These are phyloP conservation scores for Plasmodium reichenowi DNA, from an alignment of 169 alveolate genomes.

Conservation along the genomic window DNA sequence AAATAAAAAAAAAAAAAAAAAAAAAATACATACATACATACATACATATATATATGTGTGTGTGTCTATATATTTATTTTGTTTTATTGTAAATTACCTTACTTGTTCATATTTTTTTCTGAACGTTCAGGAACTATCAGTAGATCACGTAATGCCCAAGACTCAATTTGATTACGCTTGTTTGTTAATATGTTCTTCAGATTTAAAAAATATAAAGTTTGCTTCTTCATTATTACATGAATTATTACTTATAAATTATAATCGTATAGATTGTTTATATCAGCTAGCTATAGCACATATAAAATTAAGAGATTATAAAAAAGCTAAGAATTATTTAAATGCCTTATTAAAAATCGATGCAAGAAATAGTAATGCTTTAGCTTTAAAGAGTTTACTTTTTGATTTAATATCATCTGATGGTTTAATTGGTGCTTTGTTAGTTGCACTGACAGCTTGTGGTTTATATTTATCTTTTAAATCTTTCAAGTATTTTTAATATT, in stretches of 20 bases:
- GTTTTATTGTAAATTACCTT: neutral
- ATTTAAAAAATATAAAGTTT: slow-evolving; percentile 45
- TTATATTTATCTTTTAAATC: slow-evolving; percentile 72
- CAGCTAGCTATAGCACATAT: slow-evolving; percentile 86
- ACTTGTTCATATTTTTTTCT: neutral
- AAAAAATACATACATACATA: neutral
- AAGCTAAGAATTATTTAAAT: slow-evolving; percentile 83
- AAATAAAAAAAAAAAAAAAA: neutral
- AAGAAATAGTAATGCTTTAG: slow-evolving; percentile 45
- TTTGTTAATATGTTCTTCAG: slow-evolving; percentile 67
- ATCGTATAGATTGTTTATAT: slow-evolving; percentile 79
- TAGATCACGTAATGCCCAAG: slow-evolving; percentile 72
- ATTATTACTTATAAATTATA: slow-evolving; percentile 56
- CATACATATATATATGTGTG: neutral
- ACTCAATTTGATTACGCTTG: slow-evolving; percentile 71
- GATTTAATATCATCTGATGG: slow-evolving; percentile 64
- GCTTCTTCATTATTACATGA: slow-evolving; percentile 64
- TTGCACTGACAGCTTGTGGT: slow-evolving; percentile 48
- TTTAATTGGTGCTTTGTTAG: slow-evolving; percentile 26
- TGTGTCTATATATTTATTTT: neutral
- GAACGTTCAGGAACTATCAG: slow-evolving; percentile 36
- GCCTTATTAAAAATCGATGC: slow-evolving; percentile 80
- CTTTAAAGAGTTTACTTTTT: slow-evolving; percentile 46
- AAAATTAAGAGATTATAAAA: slow-evolving; percentile 80
- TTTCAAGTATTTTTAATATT: slow-evolving; percentile 56